phyloP scores from a whole-genome alignment of 2,329 filamentous ascomycete genomes.

The Penicillium sp. region DNA sequence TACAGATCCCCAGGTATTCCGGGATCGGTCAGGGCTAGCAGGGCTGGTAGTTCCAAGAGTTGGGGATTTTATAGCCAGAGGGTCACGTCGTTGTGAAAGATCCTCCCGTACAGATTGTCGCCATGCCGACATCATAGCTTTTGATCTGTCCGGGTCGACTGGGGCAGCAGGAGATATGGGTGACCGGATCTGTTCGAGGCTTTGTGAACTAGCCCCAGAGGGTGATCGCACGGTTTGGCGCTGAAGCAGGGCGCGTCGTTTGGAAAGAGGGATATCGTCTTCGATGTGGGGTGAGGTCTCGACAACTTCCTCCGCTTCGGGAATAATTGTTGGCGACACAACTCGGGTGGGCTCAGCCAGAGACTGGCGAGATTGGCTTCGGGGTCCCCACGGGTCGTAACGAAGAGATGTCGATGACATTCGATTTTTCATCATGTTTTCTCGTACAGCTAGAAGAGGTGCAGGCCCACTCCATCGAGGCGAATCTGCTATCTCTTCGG shows the following conservation, averaged over 20 bases:
- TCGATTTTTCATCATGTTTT: slow-evolving; percentile 49
- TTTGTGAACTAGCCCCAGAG: slow-evolving; percentile 55
- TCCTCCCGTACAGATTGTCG: slow-evolving; percentile 66
- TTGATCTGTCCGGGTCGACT: slow-evolving; percentile 28
- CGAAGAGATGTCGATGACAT: slow-evolving; percentile 39
- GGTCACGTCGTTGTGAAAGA: slow-evolving; percentile 44
- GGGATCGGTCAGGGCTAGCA: slow-evolving; percentile 58
- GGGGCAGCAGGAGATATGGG: slow-evolving; percentile 4
- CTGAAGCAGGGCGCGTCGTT: slow-evolving; percentile 63
- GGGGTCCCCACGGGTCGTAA: slow-evolving; percentile 31
- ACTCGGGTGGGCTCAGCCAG: slow-evolving; percentile 16
- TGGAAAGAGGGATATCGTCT: slow-evolving; percentile 72
- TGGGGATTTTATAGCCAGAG: slow-evolving; percentile 30
- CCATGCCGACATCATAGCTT: slow-evolving; percentile 66
- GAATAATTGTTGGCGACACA: slow-evolving; percentile 21
- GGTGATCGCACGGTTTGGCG: slow-evolving; percentile 49
- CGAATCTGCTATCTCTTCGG: slow-evolving; percentile 17
- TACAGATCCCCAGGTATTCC: slow-evolving; percentile 61
- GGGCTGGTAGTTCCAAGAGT: slow-evolving; percentile 7
- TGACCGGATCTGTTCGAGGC: slow-evolving; percentile 12
- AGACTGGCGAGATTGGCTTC: slow-evolving; percentile 30
- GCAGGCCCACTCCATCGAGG: slow-evolving; percentile 30
- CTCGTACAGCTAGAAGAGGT: slow-evolving; percentile 58
- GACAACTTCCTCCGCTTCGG: slow-evolving; percentile 26
- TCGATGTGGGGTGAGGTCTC: slow-evolving; percentile 38